These are phyloP conservation scores for Sergeia podlipaevii DNA, from an alignment of 208 protist species.

Conservation along the genomic window DNA sequence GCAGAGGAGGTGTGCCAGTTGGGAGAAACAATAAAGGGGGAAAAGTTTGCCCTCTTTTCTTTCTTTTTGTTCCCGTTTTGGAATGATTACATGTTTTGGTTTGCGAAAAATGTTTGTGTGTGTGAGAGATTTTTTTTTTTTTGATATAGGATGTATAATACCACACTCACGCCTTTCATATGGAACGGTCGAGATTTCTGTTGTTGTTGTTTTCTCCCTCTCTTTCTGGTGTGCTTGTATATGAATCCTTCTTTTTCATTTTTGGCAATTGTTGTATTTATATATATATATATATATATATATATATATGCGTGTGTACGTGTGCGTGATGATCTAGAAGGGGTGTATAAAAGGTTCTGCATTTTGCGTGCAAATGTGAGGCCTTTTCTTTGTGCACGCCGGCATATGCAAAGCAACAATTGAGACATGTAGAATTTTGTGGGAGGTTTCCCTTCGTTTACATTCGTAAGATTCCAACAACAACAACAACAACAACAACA, in stretches of 20 bases:
- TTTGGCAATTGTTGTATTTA: neutral
- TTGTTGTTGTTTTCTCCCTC: neutral
- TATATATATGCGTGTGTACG: neutral
- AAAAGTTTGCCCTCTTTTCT: neutral
- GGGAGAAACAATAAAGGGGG: neutral
- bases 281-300: slow-evolving; percentile 1
- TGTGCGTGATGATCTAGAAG: neutral
- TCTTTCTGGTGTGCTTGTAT: neutral
- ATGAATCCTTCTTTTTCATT: neutral
- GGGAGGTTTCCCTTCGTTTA: neutral
- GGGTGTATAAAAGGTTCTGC: neutral
- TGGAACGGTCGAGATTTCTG: no score
- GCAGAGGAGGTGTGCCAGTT: no score
- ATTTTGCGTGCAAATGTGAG: neutral
- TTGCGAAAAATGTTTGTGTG: neutral
- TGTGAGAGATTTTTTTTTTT: neutral
- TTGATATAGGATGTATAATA: neutral
- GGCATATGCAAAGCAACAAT: neutral
- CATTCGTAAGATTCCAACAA: no score
- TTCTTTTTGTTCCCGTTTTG: slow-evolving; percentile 6
- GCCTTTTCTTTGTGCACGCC: neutral
- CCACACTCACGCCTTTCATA: no score
- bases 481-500: no score
- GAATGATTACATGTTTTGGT: neutral
- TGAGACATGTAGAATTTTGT: neutral